Evolutionary conservation across 2,329 filamentous ascomycete species (phyloP).

Genomic region (Fusarium secorum): DNA sequence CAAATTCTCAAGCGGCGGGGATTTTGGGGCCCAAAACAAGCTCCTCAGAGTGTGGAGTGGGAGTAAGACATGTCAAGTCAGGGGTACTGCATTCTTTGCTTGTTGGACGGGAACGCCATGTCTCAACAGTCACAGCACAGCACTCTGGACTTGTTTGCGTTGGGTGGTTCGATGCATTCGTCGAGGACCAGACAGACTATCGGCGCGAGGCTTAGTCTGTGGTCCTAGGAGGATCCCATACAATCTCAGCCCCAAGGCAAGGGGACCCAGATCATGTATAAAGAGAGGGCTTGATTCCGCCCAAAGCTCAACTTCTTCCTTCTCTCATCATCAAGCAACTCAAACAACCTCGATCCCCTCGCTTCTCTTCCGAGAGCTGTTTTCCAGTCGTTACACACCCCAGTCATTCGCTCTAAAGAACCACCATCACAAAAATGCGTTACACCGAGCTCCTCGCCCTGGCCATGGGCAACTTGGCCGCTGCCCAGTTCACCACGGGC

Average conservation of each 20-base stretch:
- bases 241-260: conserved; percentile 9
- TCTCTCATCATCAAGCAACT: conserved; percentile 36
- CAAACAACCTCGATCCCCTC: conserved; percentile 46
- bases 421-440: conserved; percentile 38
- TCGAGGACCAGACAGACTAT: conserved; percentile 11
- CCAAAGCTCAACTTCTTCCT: conserved; percentile 12
- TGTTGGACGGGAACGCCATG: conserved; percentile 28
- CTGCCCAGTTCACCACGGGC: conserved; percentile 34
- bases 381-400: conserved; percentile 36
- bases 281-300: conserved; percentile 39
- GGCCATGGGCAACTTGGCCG: conserved; percentile 44
- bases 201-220: conserved; percentile 16
- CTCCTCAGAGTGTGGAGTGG: neutral
- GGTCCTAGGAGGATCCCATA: conserved; percentile 4
- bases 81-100: conserved; percentile 36
- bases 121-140: conserved; percentile 32
- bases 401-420: conserved; percentile 40
- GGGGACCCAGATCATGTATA: conserved; percentile 36
- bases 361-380: conserved; percentile 42
- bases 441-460: conserved; percentile 43
- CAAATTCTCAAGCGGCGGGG: conserved; percentile 3
- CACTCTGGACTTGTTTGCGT: neutral
- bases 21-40: conserved; percentile 16
- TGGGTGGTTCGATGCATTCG: conserved; percentile 29
- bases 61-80: conserved; percentile 38